These are phyloP conservation scores for Clavaria fumosa DNA, from an alignment of 768 basidiomycete genomes.

Conservation along the genomic window DNA sequence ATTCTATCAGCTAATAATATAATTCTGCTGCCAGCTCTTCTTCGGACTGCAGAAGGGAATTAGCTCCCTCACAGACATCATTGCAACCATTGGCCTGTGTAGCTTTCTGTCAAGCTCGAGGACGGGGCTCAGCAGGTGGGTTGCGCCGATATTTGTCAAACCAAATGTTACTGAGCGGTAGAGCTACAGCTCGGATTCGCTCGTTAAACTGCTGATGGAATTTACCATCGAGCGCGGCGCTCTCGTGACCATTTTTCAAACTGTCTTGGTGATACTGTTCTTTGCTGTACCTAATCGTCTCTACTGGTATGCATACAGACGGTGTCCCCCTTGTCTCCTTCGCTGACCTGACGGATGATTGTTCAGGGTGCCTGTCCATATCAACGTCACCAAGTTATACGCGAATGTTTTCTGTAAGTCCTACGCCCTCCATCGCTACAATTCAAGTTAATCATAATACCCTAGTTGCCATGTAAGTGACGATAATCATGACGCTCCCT, in stretches of 20 bases:
- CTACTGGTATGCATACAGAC: conserved; percentile 20
- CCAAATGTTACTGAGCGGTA: background rate
- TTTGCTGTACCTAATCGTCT: conserved; percentile 21
- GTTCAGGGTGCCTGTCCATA: conserved; percentile 30
- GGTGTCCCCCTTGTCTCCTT: background rate
- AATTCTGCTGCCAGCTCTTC: conserved; percentile 20
- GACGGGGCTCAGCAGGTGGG: conserved; percentile 24
- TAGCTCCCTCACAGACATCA: conserved; percentile 25
- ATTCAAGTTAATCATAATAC: background rate
- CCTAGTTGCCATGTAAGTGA: background rate
- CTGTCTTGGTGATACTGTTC: conserved; percentile 25
- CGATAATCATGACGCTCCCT: too few species aligned
- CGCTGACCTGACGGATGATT: background rate
- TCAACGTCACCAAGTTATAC: conserved; percentile 32
- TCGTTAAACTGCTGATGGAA: conserved; percentile 24
- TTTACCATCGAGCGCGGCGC: conserved; percentile 27
- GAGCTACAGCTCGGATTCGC: conserved; percentile 20
- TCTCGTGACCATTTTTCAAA: conserved; percentile 28
- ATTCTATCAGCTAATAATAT: background rate
- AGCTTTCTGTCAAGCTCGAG: conserved; percentile 21
- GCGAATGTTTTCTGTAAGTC: conserved; percentile 35
- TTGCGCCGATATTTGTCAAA: conserved; percentile 3
- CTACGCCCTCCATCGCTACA: conserved; percentile 10
- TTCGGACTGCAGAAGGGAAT: conserved; percentile 30
- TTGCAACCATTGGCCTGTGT: conserved; percentile 31